Percentiles rank a stretch among this genome's conserved stretches.
Conservation (phyloP, 306 rosid species). For the Begonia loranthoides region DNA sequence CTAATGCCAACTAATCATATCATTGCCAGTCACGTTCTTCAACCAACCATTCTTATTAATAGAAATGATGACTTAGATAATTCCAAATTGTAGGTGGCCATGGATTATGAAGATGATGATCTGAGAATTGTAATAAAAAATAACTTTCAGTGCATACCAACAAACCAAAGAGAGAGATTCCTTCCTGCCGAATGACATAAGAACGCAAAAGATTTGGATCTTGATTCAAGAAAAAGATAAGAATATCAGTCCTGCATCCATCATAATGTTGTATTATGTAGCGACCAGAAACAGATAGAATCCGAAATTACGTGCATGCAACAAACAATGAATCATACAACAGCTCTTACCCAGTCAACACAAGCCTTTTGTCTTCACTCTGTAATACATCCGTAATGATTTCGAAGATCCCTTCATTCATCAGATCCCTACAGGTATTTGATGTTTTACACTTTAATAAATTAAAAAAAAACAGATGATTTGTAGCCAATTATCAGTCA, state of each 20-base stretch:
- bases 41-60: too few species aligned
- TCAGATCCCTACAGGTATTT: constrained; percentile 58
- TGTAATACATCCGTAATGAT: constrained; percentile 62
- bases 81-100: too few species aligned
- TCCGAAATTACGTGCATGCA: not conserved
- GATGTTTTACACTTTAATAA: constrained; percentile 8
- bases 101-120: too few species aligned
- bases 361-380: constrained; percentile 74
- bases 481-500: too few species aligned
- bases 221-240: constrained; percentile 89
- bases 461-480: too few species aligned
- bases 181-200: constrained; percentile 81
- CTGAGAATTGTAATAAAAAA: too few species aligned
- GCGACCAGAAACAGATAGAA: not conserved
- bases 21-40: too few species aligned
- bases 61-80: too few species aligned
- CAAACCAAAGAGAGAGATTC: constrained; percentile 67
- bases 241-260: constrained; percentile 98
- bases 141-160: constrained; percentile 30
- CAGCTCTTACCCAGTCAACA: constrained; percentile 69
- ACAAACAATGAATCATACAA: too few species aligned
- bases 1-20: too few species aligned
- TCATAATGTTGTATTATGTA: constrained; percentile 38
- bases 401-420: constrained; percentile 91
- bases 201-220: constrained; percentile 93